Conservation (phyloP, 2,329 filamentous ascomycete genomes). For the Coniella vitis region DNA sequence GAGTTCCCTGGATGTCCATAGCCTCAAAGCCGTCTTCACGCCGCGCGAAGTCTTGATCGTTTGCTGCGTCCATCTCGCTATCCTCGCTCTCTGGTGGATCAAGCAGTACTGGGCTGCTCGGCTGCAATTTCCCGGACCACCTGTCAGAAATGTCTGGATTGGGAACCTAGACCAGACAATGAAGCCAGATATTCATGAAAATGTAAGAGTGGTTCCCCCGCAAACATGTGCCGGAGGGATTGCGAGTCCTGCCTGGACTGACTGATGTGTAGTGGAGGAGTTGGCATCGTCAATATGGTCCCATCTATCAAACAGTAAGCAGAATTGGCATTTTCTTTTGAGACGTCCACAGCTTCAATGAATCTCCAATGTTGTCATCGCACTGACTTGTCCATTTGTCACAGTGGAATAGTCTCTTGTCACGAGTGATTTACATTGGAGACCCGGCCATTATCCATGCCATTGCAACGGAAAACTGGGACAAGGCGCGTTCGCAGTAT, state of each 20-base stretch:
- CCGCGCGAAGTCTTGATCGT: background rate
- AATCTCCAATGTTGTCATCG: background rate
- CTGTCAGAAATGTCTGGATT: background rate
- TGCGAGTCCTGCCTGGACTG: no score
- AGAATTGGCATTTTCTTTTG: no score
- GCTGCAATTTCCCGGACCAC: background rate
- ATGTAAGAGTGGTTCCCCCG: background rate
- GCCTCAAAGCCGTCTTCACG: background rate
- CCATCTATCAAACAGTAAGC: constrained; percentile 1
- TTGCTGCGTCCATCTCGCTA: background rate
- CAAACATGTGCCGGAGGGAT: background rate
- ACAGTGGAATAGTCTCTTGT: constrained; percentile 1
- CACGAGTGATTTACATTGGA: background rate
- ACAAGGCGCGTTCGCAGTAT: background rate
- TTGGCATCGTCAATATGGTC: background rate
- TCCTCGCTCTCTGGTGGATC: background rate
- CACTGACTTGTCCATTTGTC: background rate
- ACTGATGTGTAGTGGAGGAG: background rate
- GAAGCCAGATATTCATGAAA: constrained; percentile 1
- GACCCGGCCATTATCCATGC: background rate
- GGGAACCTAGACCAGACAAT: constrained; percentile 1
- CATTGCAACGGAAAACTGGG: background rate
- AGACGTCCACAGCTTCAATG: no score
- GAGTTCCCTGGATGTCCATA: background rate
- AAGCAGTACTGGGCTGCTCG: background rate